A percentile compares a stretch with the other conserved stretches of the same genome.
These are phyloP conservation scores for Helenozyma rhizophorensis DNA, from an alignment of 805 yeast species.

Conservation along the genomic window DNA sequence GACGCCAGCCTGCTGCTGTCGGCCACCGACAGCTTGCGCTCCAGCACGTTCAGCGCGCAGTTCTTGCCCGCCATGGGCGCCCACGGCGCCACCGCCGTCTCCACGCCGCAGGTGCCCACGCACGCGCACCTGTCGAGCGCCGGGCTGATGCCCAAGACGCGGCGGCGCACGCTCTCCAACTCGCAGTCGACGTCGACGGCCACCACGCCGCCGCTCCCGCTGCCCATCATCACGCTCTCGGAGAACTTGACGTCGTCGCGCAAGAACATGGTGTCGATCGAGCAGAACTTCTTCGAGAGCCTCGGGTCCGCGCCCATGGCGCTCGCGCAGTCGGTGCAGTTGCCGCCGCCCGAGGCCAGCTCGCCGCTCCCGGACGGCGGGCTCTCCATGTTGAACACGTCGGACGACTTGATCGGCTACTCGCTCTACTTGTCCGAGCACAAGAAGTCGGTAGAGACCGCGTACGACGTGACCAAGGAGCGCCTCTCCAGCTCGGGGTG, in stretches of 20 bases:
- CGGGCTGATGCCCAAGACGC: slow-evolving; percentile 4
- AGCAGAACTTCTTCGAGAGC: slow-evolving; percentile 32
- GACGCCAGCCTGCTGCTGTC: slow-evolving; percentile 13
- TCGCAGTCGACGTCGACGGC: slow-evolving; percentile 21
- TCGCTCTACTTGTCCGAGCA: slow-evolving; percentile 29
- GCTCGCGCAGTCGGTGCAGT: background rate
- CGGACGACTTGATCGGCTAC: slow-evolving; percentile 28
- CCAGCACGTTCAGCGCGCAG: slow-evolving; percentile 12
- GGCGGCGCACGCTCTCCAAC: slow-evolving; percentile 22
- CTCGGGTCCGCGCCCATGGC: slow-evolving; percentile 5
- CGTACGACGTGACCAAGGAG: slow-evolving; percentile 29
- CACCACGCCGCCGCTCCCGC: slow-evolving; percentile 29
- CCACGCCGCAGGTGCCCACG: slow-evolving; percentile 5
- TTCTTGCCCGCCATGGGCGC: slow-evolving; percentile 2
- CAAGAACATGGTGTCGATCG: slow-evolving; percentile 25
- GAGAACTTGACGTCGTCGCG: slow-evolving; percentile 29
- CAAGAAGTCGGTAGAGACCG: slow-evolving; percentile 29
- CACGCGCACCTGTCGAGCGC: slow-evolving; percentile 13
- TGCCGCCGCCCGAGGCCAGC: background rate
- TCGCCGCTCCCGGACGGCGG: background rate
- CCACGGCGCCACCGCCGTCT: slow-evolving; percentile 2
- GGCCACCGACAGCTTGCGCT: slow-evolving; percentile 8
- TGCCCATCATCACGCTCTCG: slow-evolving; percentile 36
- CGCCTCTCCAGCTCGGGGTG: slow-evolving; percentile 35
- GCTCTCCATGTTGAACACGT: slow-evolving; percentile 19